Conservation (phyloP, 495 filamentous ascomycete genomes). For the Durotheca rogersii region DNA sequence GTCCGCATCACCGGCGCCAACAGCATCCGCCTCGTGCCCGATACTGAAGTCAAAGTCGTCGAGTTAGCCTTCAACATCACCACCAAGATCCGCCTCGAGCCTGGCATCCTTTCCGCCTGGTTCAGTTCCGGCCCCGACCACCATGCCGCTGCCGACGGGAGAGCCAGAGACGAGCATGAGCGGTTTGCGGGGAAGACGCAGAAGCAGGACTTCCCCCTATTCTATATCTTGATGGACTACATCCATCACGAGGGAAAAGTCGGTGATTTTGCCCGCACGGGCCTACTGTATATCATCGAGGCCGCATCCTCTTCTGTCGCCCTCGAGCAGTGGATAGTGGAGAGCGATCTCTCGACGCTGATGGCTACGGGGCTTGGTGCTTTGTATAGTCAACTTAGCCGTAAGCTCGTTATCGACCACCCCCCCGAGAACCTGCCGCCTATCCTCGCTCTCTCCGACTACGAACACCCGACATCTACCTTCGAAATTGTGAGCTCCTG, state of each 20-base stretch:
- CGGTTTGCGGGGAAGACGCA: conserved; percentile 82
- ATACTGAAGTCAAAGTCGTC: conserved; percentile 80
- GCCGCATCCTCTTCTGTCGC: conserved; percentile 77
- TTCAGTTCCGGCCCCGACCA: conserved; percentile 58
- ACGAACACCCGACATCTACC: conserved; percentile 59
- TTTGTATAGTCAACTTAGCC: conserved; percentile 93
- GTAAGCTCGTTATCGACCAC: conserved; percentile 64
- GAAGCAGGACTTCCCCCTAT: conserved; percentile 91
- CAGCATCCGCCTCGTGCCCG: conserved; percentile 59
- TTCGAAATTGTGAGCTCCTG: conserved; percentile 70
- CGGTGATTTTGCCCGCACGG: conserved; percentile 96
- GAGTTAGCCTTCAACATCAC: conserved; percentile 92
- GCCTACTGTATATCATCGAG: conserved; percentile 93
- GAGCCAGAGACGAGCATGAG: conserved; percentile 52
- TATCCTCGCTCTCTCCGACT: conserved; percentile 84
- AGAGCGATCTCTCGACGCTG: conserved; percentile 91
- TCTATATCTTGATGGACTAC: conserved; percentile 92
- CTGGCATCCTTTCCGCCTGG: conserved; percentile 82
- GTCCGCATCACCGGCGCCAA: conserved; percentile 63
- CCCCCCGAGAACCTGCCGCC: conserved; percentile 67
- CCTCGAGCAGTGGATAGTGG: conserved; percentile 93
- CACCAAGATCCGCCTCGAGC: conserved; percentile 88
- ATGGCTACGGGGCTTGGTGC: conserved; percentile 97
- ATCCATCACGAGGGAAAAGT: conserved; percentile 90
- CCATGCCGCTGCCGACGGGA: conserved; percentile 43